Base-by-base conservation (phyloP, 352 stramenopile species). In the Aphanomyces invadans region DNA sequence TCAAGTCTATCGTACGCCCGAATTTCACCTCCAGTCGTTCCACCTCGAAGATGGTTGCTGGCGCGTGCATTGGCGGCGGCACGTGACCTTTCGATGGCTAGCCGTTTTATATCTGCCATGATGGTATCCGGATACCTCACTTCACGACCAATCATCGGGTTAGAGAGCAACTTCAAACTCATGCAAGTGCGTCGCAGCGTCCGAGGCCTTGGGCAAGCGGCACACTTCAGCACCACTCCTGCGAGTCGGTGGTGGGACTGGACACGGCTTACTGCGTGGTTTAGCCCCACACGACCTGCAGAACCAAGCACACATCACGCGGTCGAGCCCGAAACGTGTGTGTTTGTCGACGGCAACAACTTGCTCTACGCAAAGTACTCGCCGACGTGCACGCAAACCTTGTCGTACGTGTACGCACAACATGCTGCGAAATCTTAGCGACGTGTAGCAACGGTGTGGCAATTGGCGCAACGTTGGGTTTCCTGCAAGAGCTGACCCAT, bases 281-380 rank as follows among this genome's bases (percentile, higher is more conserved):
- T 9, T 28, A 28, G 28, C 31, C 15, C 15, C 52, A 26, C 31
- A 10, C 23, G 36, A 31, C 2, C 25, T 11, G 10, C 17, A 31
- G 4, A 45, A 3, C 10, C 26, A 2, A n/a, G n/a, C n/a, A n/a
- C 31, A 31, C 9, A 3, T 45, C 29, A 32, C 26, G 4, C 44
- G 42, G 32, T 28, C 28, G 5, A 63, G 21, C 65, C 68, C 28
- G 75, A 72, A 65, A 88, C 84, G 62, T 77, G 70, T 44, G 4
- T 86, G 39, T 63, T 88, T 21, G 71, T 88, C 23, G 80, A 88
- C 38, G 80, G 80, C 54, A 88, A 88, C 69, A 88, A 88, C 63
- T 46, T 74, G 21, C 73, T 87, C 26, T 77, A 88, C 62, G 72
- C 82, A 69, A 86, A 77, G 56, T 88, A 74, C 71, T 71, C 85